Evolutionary conservation across 495 filamentous ascomycete species (phyloP), one percentile per base, ranked within the genome.

Genomic region (Astrocystis sublimbata): DNA sequence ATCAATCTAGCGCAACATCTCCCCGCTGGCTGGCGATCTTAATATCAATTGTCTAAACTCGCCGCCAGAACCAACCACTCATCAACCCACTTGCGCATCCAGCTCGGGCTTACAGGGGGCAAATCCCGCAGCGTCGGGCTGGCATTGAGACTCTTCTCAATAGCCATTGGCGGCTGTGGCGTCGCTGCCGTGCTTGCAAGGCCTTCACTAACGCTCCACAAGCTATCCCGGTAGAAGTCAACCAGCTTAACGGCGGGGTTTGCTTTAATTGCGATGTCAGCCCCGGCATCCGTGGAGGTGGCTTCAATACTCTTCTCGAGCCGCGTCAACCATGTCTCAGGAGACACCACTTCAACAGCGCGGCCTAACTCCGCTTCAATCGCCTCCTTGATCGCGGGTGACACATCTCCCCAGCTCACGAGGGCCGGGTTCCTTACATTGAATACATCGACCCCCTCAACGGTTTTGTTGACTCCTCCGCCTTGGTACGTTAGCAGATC

Each of bases 401-500:
- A 19, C 31, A 54, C 2, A 3, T 38, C 17, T 13, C 28, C 13
- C 51, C 51, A 54, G 17, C 2, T n/a, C 1, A 26, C 21, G 1
- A 40, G n/a, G 30, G 13, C n/a, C 12, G 51, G n/a, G n/a, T 40
- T 54, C 3, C 51, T 3, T 33, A 54, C 28, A n/a, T 54, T 54
- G 51, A 38, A 40, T 3, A 54, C 51, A n/a, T 5, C 2, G 6
- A 33, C 51, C n/a, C 26, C 10, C 15, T 33, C 51, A 12, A 5
- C 13, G 9, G 2, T 54, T 23, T 28, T n/a, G n/a, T n/a, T n/a
- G n/a, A n/a, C 31, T 54, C 6, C 21, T 19, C 40, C 51, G n/a
- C 12, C n/a, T 28, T 23, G 51, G 12, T 31, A 15, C 51, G n/a
- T 33, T 24, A 66, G 64, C 24, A 71, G 62, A 21, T 74, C 68